Conservation (phyloP, 2,329 filamentous ascomycete species). For the Botrytis squamosa region DNA sequence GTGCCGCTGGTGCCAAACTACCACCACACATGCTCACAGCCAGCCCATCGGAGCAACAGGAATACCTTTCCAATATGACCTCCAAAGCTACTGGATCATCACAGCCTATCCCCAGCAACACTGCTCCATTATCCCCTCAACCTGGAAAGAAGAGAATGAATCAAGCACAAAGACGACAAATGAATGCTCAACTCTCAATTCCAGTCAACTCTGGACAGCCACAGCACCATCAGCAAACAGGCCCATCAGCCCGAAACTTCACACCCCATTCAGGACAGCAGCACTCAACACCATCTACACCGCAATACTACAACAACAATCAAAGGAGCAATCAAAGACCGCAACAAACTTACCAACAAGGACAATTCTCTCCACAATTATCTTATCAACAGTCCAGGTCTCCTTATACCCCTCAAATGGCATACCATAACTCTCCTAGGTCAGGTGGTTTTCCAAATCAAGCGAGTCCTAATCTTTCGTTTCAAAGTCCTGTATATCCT, state of each 20-base stretch:
- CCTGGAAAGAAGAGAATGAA: conserved; percentile 51
- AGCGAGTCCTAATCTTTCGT: conserved; percentile 20
- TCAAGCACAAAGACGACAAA: conserved; percentile 62
- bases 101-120: conserved; percentile 28
- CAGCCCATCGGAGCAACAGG: conserved; percentile 28
- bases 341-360: conserved; percentile 27
- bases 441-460: conserved; percentile 34
- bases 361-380: conserved; percentile 29
- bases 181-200: conserved; percentile 59
- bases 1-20: conserved; percentile 22
- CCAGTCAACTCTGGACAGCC: conserved; percentile 47
- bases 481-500: conserved; percentile 18
- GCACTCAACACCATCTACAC: conserved; percentile 22
- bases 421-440: conserved; percentile 36
- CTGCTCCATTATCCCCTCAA: conserved; percentile 31
- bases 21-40: conserved; percentile 32
- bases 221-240: conserved; percentile 38
- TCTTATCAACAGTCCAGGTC: conserved; percentile 26
- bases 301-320: conserved; percentile 13
- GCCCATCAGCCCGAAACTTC: conserved; percentile 36
- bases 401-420: conserved; percentile 26
- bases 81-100: not conserved
- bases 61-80: conserved; percentile 26
- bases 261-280: conserved; percentile 16
- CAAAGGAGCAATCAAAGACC: conserved; percentile 24